phyloP scores from a whole-genome alignment of 2,329 filamentous ascomycete species.

The Myriosclerotinia scirpicola region DNA sequence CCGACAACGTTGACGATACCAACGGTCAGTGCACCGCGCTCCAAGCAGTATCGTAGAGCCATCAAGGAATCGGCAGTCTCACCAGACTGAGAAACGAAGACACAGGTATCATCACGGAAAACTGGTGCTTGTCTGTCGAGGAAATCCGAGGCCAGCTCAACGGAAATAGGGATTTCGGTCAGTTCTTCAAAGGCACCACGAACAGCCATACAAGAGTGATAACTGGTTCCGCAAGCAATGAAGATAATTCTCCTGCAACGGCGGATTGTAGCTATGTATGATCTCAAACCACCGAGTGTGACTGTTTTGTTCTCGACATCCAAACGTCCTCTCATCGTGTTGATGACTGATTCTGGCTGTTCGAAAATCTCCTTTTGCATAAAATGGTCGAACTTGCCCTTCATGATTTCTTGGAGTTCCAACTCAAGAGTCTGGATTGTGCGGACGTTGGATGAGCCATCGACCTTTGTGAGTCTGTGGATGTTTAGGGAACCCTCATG shows the following conservation, averaged over 20 bases:
- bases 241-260: constrained; percentile 98
- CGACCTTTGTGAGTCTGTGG: constrained; percentile 94
- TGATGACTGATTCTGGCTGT: constrained; percentile 98
- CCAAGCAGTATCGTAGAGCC: constrained; percentile 96
- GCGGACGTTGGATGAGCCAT: constrained; percentile 94
- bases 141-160: constrained; percentile 97
- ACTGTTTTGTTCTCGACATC: constrained; percentile 92
- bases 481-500: constrained; percentile 99
- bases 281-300: constrained; percentile 90
- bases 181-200: constrained; percentile 97
- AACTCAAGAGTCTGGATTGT: constrained; percentile 98
- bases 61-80: constrained; percentile 97
- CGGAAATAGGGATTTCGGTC: constrained; percentile 94
- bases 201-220: constrained; percentile 99
- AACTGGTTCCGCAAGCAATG: constrained; percentile 97
- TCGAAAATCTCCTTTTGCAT: constrained; percentile 99
- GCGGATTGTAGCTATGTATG: constrained; percentile 95
- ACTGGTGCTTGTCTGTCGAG: constrained; percentile 94
- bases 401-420: constrained; percentile 99
- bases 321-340: constrained; percentile 99
- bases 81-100: constrained; percentile 98
- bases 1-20: constrained; percentile 99
- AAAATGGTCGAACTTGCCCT: constrained; percentile 99
- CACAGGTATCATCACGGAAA: constrained; percentile 98
- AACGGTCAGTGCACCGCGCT: constrained; percentile 94